These are phyloP conservation scores for Cladosporium sp. DNA, from an alignment of 2,329 filamentous ascomycete genomes.

Conservation along the genomic window DNA sequence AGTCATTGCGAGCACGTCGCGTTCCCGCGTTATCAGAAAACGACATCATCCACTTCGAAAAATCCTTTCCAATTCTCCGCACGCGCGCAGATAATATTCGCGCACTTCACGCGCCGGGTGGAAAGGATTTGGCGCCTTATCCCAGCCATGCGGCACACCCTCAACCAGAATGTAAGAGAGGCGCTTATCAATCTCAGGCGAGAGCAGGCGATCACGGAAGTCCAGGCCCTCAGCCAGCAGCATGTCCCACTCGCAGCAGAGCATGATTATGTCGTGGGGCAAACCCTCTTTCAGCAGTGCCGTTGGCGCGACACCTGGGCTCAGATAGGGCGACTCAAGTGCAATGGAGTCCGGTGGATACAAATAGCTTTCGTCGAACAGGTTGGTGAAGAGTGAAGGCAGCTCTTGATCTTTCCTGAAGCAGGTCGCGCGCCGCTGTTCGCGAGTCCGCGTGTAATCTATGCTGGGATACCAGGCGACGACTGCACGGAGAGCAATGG, in stretches of 20 bases:
- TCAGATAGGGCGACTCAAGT: constrained; percentile 56
- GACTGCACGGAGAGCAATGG: constrained; percentile 51
- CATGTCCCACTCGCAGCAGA: constrained; percentile 65
- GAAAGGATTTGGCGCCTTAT: constrained; percentile 61
- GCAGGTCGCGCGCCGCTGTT: constrained; percentile 54
- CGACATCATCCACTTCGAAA: constrained; percentile 19
- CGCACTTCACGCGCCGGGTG: constrained; percentile 49
- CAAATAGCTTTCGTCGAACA: constrained; percentile 48
- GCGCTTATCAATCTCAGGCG: constrained; percentile 44
- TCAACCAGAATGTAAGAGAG: constrained; percentile 57
- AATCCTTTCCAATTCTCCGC: constrained; percentile 46
- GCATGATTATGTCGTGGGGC: constrained; percentile 58
- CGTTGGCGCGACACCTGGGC: constrained; percentile 53
- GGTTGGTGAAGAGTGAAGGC: constrained; percentile 47
- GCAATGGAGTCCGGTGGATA: constrained; percentile 40
- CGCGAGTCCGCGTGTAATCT: constrained; percentile 58
- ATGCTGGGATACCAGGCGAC: constrained; percentile 61
- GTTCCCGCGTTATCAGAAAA: background rate
- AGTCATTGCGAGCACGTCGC: background rate
- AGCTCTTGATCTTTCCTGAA: constrained; percentile 50
- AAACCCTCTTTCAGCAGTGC: constrained; percentile 50
- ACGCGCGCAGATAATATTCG: constrained; percentile 53
- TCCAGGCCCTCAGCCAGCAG: constrained; percentile 58
- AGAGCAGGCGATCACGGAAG: constrained; percentile 55
- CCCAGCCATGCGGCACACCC: constrained; percentile 61